phyloP scores from a whole-genome alignment of 306 rosid species.

The Cucumis hystrix region DNA sequence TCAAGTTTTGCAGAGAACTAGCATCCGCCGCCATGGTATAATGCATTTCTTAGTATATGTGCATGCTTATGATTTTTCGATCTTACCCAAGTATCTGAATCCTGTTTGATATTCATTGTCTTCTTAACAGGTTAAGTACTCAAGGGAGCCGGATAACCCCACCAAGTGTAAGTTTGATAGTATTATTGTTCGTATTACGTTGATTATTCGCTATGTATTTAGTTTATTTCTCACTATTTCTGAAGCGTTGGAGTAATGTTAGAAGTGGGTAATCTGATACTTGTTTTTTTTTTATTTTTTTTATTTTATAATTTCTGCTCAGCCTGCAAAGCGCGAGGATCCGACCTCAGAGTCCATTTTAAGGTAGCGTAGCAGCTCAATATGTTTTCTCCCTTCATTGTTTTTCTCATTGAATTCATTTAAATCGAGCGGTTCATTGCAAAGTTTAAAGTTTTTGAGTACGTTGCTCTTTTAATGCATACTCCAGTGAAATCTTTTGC shows the following conservation, averaged over 20 bases:
- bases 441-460: neutral
- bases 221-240: neutral
- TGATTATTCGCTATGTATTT: neutral
- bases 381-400: neutral
- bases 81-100: neutral
- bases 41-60: neutral
- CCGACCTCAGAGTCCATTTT: constrained; percentile 86
- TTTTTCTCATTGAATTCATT: neutral
- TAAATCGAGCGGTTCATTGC: neutral
- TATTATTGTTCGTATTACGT: neutral
- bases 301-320: constrained; percentile 15
- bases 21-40: constrained; percentile 46
- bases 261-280: neutral
- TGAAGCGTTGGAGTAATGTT: neutral
- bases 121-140: constrained; percentile 69
- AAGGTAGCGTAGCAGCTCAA: constrained; percentile 35
- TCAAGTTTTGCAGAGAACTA: neutral
- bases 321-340: constrained; percentile 97
- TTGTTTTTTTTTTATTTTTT: too few species aligned
- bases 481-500: neutral
- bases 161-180: constrained; percentile 42
- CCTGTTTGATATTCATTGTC: neutral
- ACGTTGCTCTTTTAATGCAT: neutral
- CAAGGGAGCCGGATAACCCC: constrained; percentile 70
- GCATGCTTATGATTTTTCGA: neutral